Evolutionary conservation across 345 rosid species (phyloP).

Genomic region (Combretum micranthum): DNA sequence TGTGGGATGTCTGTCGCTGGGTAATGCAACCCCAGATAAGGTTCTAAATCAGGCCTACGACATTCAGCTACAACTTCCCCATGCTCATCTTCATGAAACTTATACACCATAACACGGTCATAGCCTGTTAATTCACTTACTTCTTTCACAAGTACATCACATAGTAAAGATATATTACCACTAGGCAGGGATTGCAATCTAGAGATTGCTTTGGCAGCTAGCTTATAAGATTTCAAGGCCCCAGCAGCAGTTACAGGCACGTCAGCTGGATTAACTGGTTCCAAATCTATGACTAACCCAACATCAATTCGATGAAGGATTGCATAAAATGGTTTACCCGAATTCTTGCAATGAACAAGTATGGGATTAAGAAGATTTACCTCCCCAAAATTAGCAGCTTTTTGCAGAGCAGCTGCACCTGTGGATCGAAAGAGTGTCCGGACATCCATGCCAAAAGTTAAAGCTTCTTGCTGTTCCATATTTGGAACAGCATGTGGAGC

Average conservation of each 20-base stretch:
- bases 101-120: constrained; percentile 84
- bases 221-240: constrained; percentile 71
- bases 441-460: constrained; percentile 56
- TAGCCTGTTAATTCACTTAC: constrained; percentile 71
- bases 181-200: constrained; percentile 71
- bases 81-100: constrained; percentile 84
- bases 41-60: constrained; percentile 41
- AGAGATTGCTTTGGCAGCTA: constrained; percentile 77
- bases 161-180: constrained; percentile 44
- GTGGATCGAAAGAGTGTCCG: constrained; percentile 48
- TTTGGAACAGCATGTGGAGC: constrained; percentile 68
- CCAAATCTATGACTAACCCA: constrained; percentile 73
- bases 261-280: constrained; percentile 75
- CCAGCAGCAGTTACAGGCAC: constrained; percentile 80
- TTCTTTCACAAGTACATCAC: constrained; percentile 70
- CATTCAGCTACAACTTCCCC: constrained; percentile 84
- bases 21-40: constrained; percentile 76
- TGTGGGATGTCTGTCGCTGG: constrained; percentile 90
- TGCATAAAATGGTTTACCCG: constrained; percentile 73
- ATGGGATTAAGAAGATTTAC: constrained; percentile 69
- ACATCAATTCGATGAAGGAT: constrained; percentile 70
- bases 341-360: constrained; percentile 51
- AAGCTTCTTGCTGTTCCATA: constrained; percentile 59
- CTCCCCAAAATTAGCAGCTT: constrained; percentile 60
- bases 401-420: constrained; percentile 60